Evolutionary conservation across 305 asterid genomes (phyloP).

Genomic region (Withania somnifera): DNA sequence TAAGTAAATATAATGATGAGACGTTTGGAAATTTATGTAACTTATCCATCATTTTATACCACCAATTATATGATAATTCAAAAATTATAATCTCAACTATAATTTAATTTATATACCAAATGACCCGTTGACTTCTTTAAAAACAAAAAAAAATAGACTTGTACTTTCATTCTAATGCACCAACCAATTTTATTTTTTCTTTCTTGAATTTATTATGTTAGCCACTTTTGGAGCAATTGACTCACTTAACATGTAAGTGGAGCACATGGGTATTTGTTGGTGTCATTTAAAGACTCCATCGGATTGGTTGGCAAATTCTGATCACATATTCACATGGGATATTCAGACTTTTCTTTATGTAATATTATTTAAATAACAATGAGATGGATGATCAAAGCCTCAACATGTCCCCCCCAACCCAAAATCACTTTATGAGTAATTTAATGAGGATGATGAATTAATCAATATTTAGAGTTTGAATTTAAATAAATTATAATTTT

Average conservation of each 20-base stretch:
- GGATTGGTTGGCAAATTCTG: conserved; percentile 1
- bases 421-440: neutral
- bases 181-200: neutral
- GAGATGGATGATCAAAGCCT: neutral
- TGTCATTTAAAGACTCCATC: neutral
- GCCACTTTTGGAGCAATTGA: neutral
- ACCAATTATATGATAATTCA: no score
- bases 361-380: neutral
- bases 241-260: neutral
- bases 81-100: no score
- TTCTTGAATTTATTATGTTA: no score
- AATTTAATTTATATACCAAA: no score
- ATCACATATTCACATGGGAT: neutral
- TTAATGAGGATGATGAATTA: neutral
- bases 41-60: no score
- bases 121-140: no score
- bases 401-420: neutral
- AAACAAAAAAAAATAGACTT: no score
- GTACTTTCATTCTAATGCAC: neutral
- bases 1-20: no score
- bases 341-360: neutral
- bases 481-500: no score
- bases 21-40: no score
- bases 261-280: neutral
- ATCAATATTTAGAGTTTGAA: neutral